phyloP scores from a whole-genome alignment of 208 protist genomes.

The Porcisia deanei region DNA sequence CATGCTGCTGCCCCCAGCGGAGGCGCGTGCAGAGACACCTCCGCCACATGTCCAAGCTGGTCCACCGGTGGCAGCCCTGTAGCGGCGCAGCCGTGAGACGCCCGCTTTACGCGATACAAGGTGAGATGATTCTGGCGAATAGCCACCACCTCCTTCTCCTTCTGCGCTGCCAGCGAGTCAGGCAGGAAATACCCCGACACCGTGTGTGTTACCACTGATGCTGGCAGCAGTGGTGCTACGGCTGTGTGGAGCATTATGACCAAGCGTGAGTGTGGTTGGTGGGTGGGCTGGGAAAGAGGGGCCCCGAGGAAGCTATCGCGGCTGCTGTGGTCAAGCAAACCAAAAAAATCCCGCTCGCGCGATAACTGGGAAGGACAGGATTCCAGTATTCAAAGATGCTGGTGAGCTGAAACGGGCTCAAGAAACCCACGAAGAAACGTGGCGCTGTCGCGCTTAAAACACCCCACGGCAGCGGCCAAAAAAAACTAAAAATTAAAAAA shows the following conservation, averaged over 20 bases:
- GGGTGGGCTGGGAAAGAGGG: not conserved
- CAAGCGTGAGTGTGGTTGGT: not conserved
- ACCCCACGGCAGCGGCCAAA: no score
- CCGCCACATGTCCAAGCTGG: conserved; percentile 40
- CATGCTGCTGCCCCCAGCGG: conserved; percentile 53
- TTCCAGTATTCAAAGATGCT: not conserved
- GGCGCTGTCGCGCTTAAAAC: no score
- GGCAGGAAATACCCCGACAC: conserved; percentile 71
- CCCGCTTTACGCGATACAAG: conserved; percentile 43
- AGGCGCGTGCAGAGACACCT: conserved; percentile 65
- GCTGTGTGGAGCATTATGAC: conserved; percentile 41
- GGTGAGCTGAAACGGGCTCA: not conserved
- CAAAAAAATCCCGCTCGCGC: no score
- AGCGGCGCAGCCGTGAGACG: conserved; percentile 1
- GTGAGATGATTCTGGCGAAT: conserved; percentile 74
- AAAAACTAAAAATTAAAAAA: not conserved
- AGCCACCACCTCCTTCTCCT: conserved; percentile 55
- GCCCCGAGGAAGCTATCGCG: no score
- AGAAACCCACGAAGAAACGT: no score
- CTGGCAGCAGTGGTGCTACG: conserved; percentile 68
- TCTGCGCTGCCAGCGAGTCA: conserved; percentile 25
- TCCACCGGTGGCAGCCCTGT: conserved; percentile 9
- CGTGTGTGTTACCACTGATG: conserved; percentile 74
- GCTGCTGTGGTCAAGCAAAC: not conserved
- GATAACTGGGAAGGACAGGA: not conserved